phyloP scores from a whole-genome alignment of 805 yeast genomes.

The Candida quercuum region DNA sequence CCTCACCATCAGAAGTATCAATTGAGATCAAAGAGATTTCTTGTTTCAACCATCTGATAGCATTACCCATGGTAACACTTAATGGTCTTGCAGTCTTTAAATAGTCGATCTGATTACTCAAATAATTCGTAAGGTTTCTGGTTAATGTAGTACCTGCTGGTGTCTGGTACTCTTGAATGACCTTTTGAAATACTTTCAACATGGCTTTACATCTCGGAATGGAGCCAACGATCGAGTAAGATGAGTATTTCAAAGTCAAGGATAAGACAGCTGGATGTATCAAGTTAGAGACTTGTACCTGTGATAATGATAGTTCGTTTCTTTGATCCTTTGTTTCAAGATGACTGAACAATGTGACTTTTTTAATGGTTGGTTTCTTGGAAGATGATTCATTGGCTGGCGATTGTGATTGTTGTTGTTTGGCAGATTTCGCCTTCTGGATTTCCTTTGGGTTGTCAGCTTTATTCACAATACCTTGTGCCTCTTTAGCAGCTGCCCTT shows the following conservation, averaged over 20 bases:
- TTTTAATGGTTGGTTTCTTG: conserved; percentile 42
- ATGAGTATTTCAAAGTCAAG: conserved; percentile 73
- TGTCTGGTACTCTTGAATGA: conserved; percentile 75
- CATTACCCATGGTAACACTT: conserved; percentile 94
- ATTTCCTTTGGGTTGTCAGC: conserved; percentile 30
- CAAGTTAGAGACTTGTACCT: conserved; percentile 32
- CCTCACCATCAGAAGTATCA: conserved; percentile 50
- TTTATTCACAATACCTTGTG: conserved; percentile 46
- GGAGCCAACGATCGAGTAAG: conserved; percentile 86
- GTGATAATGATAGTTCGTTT: conserved; percentile 29
- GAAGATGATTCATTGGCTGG: not conserved
- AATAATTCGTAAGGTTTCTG: conserved; percentile 81
- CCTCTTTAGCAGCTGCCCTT: conserved; percentile 81
- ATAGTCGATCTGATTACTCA: conserved; percentile 90
- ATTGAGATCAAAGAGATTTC: conserved; percentile 80
- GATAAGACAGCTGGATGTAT: conserved; percentile 85
- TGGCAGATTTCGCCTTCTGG: conserved; percentile 37
- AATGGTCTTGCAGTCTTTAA: conserved; percentile 87
- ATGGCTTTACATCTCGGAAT: conserved; percentile 78
- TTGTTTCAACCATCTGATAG: conserved; percentile 95
- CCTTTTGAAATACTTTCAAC: conserved; percentile 77
- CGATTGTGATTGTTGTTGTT: conserved; percentile 17
- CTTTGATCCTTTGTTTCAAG: conserved; percentile 77
- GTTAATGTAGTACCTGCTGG: conserved; percentile 82
- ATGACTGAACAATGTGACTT: conserved; percentile 67